Evolutionary conservation across 129 eudicot genomes (phyloP).

Genomic region (carrot (Daucus carota)): DH1_v3.0 NC_030382.2:54436001-54436500

Average conservation of each 20-base stretch:
- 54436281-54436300: background rate
- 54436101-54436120: no score
- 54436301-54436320: background rate
- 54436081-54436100: no score
- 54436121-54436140: no score
- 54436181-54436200: no score
- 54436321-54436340: background rate
- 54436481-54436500: conserved; percentile 35
- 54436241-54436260: no score
- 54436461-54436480: background rate
- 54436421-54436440: background rate
- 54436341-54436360: background rate
- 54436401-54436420: background rate
- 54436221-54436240: no score
- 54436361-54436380: background rate
- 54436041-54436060: background rate
- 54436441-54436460: background rate
- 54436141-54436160: no score
- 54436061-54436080: no score
- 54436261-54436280: background rate
- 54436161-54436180: no score
- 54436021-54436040: background rate
- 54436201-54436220: no score
- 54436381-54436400: conserved; percentile 5
- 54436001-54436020: background rate